Conservation (phyloP, 2,329 filamentous ascomycete genomes). For the Albifimbria verrucaria region DNA sequence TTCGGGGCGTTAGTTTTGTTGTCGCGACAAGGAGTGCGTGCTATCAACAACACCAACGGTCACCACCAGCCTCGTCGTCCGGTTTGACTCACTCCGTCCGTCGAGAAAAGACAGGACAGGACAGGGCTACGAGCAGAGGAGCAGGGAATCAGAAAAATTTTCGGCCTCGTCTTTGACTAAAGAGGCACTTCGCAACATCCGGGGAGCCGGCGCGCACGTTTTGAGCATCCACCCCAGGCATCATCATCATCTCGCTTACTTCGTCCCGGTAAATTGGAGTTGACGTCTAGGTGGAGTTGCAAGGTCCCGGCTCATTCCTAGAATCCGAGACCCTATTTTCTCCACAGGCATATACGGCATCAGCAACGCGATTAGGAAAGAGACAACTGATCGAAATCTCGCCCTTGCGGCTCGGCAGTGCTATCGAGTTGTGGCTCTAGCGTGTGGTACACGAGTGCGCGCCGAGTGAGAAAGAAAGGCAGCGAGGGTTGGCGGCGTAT, state of each 20-base stretch:
- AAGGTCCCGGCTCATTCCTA: not conserved
- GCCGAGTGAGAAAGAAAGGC: not conserved
- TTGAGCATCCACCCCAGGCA: constrained; percentile 19
- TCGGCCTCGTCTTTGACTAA: too few relatives aligned
- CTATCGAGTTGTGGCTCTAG: not conserved
- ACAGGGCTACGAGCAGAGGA: not conserved
- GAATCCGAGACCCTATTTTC: not conserved
- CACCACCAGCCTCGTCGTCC: not conserved
- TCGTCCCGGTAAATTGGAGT: constrained; percentile 30
- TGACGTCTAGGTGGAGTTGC: constrained; percentile 18
- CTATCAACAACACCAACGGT: not conserved
- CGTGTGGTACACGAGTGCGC: too few relatives aligned
- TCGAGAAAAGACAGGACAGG: not conserved
- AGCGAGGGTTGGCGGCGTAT: not conserved
- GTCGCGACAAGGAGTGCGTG: not conserved
- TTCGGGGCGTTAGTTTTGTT: not conserved
- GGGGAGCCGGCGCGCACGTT: constrained; percentile 15
- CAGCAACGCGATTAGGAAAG: not conserved
- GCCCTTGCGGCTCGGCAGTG: not conserved
- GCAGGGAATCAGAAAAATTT: not conserved
- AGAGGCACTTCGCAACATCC: constrained; percentile 19
- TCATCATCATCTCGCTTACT: constrained; percentile 32
- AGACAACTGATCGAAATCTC: not conserved
- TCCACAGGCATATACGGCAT: too few relatives aligned
- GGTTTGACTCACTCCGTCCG: not conserved